A percentile compares a stretch with the other conserved stretches of the same genome.
Conservation (phyloP, 2,329 filamentous ascomycete species). For the Aspergillus terreus region DNA sequence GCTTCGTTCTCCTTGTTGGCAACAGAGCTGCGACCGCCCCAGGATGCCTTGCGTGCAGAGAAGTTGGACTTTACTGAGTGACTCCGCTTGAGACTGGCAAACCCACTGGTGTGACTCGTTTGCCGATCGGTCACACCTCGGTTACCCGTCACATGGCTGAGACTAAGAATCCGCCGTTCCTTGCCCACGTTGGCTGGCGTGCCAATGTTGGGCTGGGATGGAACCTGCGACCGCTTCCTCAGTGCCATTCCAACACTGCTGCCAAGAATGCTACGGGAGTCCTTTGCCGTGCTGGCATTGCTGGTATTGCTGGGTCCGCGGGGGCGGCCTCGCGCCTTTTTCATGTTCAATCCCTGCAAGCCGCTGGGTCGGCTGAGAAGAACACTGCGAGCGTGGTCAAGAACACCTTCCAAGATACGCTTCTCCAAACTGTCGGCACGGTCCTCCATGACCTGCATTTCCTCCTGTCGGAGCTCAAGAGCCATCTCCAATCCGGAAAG, state of each 20-base stretch:
- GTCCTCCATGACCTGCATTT: constrained; percentile 84
- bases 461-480: constrained; percentile 80
- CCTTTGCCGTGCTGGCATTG: constrained; percentile 31
- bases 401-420: constrained; percentile 88
- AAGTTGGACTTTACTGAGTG: constrained; percentile 69
- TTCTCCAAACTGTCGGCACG: constrained; percentile 87
- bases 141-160: constrained; percentile 85
- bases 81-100: constrained; percentile 67
- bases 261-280: constrained; percentile 34
- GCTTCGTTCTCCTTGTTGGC: constrained; percentile 60
- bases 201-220: constrained; percentile 39
- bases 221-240: constrained; percentile 50
- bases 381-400: constrained; percentile 83
- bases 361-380: constrained; percentile 71
- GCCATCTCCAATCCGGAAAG: constrained; percentile 90
- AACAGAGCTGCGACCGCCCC: constrained; percentile 52
- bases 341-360: constrained; percentile 48
- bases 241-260: constrained; percentile 45
- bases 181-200: constrained; percentile 48
- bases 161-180: constrained; percentile 78
- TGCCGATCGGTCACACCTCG: constrained; percentile 34
- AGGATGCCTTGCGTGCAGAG: constrained; percentile 64
- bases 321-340: constrained; percentile 45
- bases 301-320: constrained; percentile 33
- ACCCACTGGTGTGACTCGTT: constrained; percentile 33